Evolutionary conservation across 108 stramenopile species (phyloP).

Genomic region (Nitzschia inconspicua): DNA sequence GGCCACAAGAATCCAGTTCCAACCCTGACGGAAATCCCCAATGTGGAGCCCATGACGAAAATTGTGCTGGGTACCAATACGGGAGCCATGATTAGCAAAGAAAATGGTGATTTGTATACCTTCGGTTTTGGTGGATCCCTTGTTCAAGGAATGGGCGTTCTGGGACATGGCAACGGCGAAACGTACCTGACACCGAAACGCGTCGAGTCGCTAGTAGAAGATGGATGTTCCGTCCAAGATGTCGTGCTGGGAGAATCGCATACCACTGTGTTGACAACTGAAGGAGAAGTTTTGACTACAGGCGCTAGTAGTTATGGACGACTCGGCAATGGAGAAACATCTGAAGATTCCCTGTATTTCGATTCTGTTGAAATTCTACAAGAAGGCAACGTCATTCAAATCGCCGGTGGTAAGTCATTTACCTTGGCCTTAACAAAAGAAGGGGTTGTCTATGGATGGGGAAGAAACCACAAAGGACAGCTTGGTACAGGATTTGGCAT

Average conservation of each 20-base stretch:
- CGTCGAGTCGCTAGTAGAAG: conserved; percentile 71
- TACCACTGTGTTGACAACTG: conserved; percentile 80
- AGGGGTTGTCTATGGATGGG: conserved; percentile 81
- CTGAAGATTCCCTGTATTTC: conserved; percentile 67
- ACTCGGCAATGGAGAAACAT: conserved; percentile 76
- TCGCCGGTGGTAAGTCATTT: conserved; percentile 76
- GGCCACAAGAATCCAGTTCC: conserved; percentile 42
- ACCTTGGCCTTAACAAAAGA: conserved; percentile 62
- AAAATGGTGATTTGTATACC: conserved; percentile 73
- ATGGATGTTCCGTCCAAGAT: conserved; percentile 67
- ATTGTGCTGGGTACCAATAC: conserved; percentile 48
- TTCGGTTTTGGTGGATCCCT: conserved; percentile 73
- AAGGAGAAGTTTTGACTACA: conserved; percentile 80
- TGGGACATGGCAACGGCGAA: conserved; percentile 71
- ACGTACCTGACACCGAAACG: conserved; percentile 52
- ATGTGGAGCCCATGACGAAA: conserved; percentile 14
- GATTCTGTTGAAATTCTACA: conserved; percentile 79
- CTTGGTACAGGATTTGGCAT: conserved; percentile 80
- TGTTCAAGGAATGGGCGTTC: conserved; percentile 53
- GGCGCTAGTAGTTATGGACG: conserved; percentile 76
- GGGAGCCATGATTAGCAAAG: conserved; percentile 52
- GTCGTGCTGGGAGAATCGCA: conserved; percentile 72
- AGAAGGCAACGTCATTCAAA: conserved; percentile 38
- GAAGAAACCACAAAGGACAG: conserved; percentile 84
- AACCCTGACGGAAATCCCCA: conserved; percentile 21